A percentile compares a stretch with the other conserved stretches of the same genome.
Evolutionary conservation across 2,329 filamentous ascomycete genomes (phyloP).

Genomic region (Alternaria sp.): DNA sequence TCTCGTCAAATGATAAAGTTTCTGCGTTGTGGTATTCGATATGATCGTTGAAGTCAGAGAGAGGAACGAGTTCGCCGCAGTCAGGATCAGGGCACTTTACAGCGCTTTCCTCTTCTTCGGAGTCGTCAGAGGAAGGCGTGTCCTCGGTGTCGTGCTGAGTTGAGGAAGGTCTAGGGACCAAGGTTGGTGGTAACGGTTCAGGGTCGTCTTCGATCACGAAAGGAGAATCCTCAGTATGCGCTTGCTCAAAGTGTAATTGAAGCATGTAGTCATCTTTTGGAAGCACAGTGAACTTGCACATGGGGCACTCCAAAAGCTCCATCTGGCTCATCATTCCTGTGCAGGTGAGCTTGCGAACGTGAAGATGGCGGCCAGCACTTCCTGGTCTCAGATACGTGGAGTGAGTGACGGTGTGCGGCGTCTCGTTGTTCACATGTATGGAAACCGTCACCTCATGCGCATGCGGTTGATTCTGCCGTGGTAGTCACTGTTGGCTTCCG

Average conservation of each 20-base stretch:
- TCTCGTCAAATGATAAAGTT: conserved; percentile 50
- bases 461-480: conserved; percentile 13
- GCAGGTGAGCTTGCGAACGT: conserved; percentile 7
- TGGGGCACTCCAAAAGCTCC: conserved; percentile 45
- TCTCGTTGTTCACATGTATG: background rate
- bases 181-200: conserved; percentile 35
- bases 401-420: background rate
- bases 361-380: conserved; percentile 8
- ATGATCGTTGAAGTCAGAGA: conserved; percentile 57
- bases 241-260: conserved; percentile 53
- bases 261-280: conserved; percentile 45
- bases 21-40: conserved; percentile 56
- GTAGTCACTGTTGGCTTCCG: conserved; percentile 19
- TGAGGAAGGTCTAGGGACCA: conserved; percentile 32
- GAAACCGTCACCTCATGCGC: conserved; percentile 20
- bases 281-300: conserved; percentile 45
- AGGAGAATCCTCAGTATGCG: conserved; percentile 50
- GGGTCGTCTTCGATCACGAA: conserved; percentile 47
- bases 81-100: conserved; percentile 54
- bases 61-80: conserved; percentile 55
- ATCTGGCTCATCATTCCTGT: conserved; percentile 28
- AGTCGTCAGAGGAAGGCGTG: conserved; percentile 43
- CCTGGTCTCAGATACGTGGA: background rate
- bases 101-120: conserved; percentile 39
- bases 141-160: conserved; percentile 26